Evolutionary conservation across 306 rosid genomes (phyloP).

Genomic region (Medicago lupulina): DNA sequence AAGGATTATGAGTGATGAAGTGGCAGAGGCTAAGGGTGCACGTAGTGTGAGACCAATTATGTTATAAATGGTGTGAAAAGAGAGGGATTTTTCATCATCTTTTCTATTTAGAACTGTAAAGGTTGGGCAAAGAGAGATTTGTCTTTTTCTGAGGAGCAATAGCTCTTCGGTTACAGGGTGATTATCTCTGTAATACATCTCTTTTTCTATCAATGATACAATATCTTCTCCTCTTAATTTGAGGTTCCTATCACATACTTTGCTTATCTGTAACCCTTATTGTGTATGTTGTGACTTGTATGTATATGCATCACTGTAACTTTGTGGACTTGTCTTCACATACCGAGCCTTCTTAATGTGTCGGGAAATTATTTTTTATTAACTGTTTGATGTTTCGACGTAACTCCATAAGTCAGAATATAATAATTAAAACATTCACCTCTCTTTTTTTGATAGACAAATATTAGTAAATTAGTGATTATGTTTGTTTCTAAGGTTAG

Average conservation of each 20-base stretch:
- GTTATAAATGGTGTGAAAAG: neutral
- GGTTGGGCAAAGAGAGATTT: neutral
- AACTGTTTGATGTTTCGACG: too few species aligned
- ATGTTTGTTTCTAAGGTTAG: neutral
- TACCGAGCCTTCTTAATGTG: neutral
- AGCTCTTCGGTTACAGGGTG: neutral
- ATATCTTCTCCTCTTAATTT: neutral
- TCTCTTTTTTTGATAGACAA: neutral
- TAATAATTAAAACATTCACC: too few species aligned
- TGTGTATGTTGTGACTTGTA: constrained; percentile 17
- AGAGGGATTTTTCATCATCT: neutral
- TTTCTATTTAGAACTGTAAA: neutral
- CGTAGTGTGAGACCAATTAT: neutral
- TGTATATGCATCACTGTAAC: constrained; percentile 1
- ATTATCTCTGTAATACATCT: neutral
- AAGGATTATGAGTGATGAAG: too few species aligned
- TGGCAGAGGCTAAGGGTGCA: too few species aligned
- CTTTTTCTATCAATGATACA: neutral
- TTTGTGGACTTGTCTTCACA: constrained; percentile 6
- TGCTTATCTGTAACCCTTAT: neutral
- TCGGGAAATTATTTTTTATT: neutral
- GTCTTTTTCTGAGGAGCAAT: neutral
- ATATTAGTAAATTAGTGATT: neutral
- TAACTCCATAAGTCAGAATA: too few species aligned
- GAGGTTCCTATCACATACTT: neutral